Conservation (phyloP, 257 asterid genomes). For the Solanum piurae region DNA sequence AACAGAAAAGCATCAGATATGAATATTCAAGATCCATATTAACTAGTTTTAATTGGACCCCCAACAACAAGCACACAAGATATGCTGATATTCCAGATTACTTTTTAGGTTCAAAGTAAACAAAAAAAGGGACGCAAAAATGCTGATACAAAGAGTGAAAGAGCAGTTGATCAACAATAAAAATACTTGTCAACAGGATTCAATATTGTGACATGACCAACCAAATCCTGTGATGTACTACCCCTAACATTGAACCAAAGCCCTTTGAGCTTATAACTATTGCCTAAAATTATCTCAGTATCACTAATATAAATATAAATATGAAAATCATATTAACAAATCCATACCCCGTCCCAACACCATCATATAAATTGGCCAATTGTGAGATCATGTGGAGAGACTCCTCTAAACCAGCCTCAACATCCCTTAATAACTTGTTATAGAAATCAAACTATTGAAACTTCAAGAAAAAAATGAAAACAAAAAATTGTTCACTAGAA, state of each 20-base stretch:
- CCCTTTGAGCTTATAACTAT: background rate
- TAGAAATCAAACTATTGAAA: background rate
- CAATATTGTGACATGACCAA: background rate
- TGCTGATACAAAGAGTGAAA: background rate
- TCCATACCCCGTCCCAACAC: background rate
- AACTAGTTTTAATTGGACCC: background rate
- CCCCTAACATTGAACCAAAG: background rate
- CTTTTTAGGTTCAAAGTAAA: background rate
- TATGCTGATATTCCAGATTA: background rate
- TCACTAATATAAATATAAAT: background rate
- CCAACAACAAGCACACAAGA: background rate
- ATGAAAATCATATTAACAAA: background rate
- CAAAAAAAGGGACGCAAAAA: background rate
- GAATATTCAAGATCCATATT: background rate
- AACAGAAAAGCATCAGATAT: background rate
- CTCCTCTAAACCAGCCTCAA: background rate
- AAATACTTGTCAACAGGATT: background rate
- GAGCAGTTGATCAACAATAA: background rate
- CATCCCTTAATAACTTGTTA: background rate
- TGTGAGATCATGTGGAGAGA: background rate
- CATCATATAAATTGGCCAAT: background rate
- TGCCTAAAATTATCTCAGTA: background rate
- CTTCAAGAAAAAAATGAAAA: background rate
- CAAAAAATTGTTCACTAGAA: background rate
- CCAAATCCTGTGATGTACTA: background rate